Evolutionary conservation across 2,329 filamentous ascomycete species (phyloP).

Genomic region (Fusarium nelsonii): DNA sequence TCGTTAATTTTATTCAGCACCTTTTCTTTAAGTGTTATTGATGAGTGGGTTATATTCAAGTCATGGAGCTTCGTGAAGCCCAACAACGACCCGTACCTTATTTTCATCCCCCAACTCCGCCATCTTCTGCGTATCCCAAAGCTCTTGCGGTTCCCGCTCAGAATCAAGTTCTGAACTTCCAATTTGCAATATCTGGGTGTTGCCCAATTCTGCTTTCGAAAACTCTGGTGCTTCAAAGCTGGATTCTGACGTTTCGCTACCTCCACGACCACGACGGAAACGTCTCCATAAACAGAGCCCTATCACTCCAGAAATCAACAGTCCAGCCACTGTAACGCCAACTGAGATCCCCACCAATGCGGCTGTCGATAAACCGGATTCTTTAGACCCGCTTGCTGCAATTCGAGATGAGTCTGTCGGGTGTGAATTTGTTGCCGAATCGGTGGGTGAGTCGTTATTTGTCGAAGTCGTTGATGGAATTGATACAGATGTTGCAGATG

Average conservation of each 20-base stretch:
- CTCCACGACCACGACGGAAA: not conserved
- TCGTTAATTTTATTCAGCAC: no score
- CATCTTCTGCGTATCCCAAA: constrained; percentile 13
- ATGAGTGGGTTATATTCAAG: not conserved
- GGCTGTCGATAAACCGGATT: not conserved
- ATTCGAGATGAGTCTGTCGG: not conserved
- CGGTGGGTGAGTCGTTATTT: rapidly evolving
- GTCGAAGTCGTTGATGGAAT: not conserved
- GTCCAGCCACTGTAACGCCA: not conserved
- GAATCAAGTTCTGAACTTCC: constrained; percentile 5
- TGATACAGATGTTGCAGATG: not conserved
- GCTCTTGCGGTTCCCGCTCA: not conserved
- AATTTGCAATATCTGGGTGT: not conserved
- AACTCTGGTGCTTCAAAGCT: not conserved
- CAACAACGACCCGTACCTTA: constrained; percentile 1
- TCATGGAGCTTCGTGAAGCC: constrained; percentile 16
- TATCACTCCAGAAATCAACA: not conserved
- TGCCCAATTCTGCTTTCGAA: not conserved
- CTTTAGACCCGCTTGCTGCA: rapidly evolving
- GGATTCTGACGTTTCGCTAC: not conserved
- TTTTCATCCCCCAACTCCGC: constrained; percentile 15
- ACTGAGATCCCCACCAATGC: constrained; percentile 18
- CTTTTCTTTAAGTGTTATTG: no score
- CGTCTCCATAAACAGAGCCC: constrained; percentile 1
- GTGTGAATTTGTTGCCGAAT: not conserved